Evolutionary conservation across 1,284 basidiomycete genomes (phyloP), one percentile per base, ranked within the genome.

Genomic region (Ganoderma leucocontextum): DNA sequence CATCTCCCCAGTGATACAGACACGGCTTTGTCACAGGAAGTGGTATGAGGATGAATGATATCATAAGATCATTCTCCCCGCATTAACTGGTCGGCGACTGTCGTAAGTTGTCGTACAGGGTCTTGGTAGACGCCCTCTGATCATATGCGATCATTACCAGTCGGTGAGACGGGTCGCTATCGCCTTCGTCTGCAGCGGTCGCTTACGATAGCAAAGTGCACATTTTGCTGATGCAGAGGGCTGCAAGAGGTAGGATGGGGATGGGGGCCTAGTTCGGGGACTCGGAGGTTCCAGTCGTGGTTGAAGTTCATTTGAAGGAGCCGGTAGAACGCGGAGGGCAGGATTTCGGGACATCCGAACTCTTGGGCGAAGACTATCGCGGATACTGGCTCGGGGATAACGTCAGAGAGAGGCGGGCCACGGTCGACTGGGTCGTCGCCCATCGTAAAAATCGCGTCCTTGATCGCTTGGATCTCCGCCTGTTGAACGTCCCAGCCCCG

Each of bases 251-350:
- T 29, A 63, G 41, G 47, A 10, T n/a, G 57, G 29, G 38, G 25
- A 33, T 6, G 4, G 36, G 41, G 8, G 4, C 29, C 29, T 29
- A 29, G 29, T 29, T 29, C 2, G 39, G 33, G 19, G n/a, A 4
- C 9, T 62, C 53, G 49, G 35, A 66, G 49, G 61, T 57, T 67
- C 66, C 64, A 68, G 61, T 71, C 67, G 55, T 39, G 39, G 22
- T 39, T 22, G 47, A 58, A 36, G 41, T 62, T 52, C 13, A 64
- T 66, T n/a, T 63, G 60, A 15, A 66, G 49, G 62, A 91, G 82
- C 69, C 91, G 89, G 76, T 91, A 91, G 73, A 91, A 85, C 0
- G 89, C 89, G 17, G 88, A 83, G 5, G 87, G 86, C 13, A 92
- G 82, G 65, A 91, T 74, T 1, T 82, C 78, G 4, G 81, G 78